Evolutionary conservation across 192 early-diverging fungal genomes (phyloP), one percentile per base, ranked within the genome.

Genomic region (Entomortierella beljakovae): DNA sequence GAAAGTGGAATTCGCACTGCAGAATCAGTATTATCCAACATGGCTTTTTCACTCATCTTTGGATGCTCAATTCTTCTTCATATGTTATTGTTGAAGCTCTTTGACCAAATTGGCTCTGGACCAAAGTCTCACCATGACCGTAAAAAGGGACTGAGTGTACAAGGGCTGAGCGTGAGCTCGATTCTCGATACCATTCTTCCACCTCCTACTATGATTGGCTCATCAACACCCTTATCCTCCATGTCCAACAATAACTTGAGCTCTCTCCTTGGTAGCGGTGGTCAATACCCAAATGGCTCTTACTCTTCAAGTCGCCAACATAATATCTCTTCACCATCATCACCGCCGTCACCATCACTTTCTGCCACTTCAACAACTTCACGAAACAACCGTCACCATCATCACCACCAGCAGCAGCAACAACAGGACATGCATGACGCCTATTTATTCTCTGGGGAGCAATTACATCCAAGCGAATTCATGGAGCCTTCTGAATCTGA

Each of bases 401-500:
- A 57, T 16, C 51, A 52, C 25, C 59, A 61, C 43, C 53, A 62
- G 29, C 72, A 76, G 7, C 66, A 55, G 8, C 52, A 48, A 8
- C 66, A 69, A 15, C 65, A 64, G 33, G 67, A 79, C 28, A 31
- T 79, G 23, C 75, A 64, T 31, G 66, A 79, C 3, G 42, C 62
- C 4, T 79, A 70, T 57, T 65, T 79, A 46, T 79, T 79, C 38
- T 79, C 75, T 2, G 28, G 60, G 4, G 75, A 79, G 28, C 75
- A 69, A 35, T 33, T 79, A 49, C 75, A 79, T 33, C 75, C 75
- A 10, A 79, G 75, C 38, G 37, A 70, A 15, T 50, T 79, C 23
- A 46, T 70, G 31, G 66, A 68, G 10, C 31, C 67, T 2, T 79
- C 75, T 16, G 75, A 79, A 51, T 20, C 51, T 6, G 75, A 79